These are phyloP conservation scores for Phytophthora brassicae DNA, from an alignment of 352 stramenopile genomes.

Conservation along the genomic window DNA sequence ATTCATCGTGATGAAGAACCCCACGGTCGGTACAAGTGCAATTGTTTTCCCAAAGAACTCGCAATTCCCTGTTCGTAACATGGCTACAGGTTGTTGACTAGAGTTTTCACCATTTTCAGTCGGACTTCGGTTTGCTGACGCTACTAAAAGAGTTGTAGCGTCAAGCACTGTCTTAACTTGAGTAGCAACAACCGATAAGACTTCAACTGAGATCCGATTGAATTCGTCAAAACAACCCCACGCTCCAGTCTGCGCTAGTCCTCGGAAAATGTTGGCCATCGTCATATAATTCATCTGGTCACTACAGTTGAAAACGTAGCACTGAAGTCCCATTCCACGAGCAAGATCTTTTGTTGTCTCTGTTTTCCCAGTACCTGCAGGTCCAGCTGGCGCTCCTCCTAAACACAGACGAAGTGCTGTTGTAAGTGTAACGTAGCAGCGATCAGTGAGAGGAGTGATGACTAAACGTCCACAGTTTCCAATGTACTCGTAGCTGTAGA, in stretches of 20 bases:
- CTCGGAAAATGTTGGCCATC: conserved; percentile 96
- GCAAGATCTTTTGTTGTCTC: conserved; percentile 87
- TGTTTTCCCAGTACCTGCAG: conserved; percentile 85
- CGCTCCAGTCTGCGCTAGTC: conserved; percentile 92
- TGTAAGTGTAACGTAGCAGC: conserved; percentile 86
- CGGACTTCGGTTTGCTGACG: conserved; percentile 21
- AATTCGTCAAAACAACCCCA: conserved; percentile 98
- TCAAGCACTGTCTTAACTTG: conserved; percentile 98
- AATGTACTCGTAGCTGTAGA: conserved; percentile 97
- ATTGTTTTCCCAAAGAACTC: conserved; percentile 92
- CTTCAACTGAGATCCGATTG: conserved; percentile 96
- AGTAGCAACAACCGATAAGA: conserved; percentile 94
- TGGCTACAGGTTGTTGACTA: conserved; percentile 32
- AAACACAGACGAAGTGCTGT: conserved; percentile 79
- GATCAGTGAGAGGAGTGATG: conserved; percentile 83
- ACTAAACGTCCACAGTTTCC: conserved; percentile 92
- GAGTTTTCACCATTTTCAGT: conserved; percentile 17
- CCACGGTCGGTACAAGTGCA: conserved; percentile 78
- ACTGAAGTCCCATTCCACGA: conserved; percentile 72
- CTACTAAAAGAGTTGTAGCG: conserved; percentile 42
- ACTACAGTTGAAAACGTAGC: conserved; percentile 90
- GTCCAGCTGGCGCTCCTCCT: conserved; percentile 73
- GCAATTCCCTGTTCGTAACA: conserved; percentile 62
- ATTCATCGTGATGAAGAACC: conserved; percentile 96
- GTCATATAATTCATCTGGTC: conserved; percentile 95